Conservation (phyloP, 176 grass and related monocot genomes). For the Aegilops bicornis region DNA sequence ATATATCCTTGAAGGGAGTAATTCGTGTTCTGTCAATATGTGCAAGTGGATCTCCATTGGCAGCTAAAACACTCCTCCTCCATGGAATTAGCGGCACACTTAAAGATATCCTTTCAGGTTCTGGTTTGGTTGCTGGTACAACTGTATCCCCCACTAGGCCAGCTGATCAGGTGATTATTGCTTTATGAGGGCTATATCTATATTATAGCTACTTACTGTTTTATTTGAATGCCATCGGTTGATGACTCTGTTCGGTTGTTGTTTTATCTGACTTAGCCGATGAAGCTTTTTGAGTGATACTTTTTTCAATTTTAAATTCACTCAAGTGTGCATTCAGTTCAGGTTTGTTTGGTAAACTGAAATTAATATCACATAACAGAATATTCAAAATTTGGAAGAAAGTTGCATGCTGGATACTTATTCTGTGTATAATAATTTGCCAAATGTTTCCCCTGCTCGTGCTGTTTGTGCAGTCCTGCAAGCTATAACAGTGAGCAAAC, state of each 20-base stretch:
- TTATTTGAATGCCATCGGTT: not conserved
- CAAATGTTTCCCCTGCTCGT: not conserved
- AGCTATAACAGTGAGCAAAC: not conserved
- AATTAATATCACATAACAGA: not conserved
- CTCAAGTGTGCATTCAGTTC: not conserved
- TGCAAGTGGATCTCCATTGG: conserved; percentile 68
- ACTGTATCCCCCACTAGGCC: conserved; percentile 74
- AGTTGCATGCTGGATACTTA: not conserved
- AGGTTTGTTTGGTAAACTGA: not conserved
- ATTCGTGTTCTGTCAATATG: conserved; percentile 82
- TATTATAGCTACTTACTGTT: not conserved
- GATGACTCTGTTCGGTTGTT: not conserved
- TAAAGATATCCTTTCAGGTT: conserved; percentile 85
- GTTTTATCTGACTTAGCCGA: not conserved
- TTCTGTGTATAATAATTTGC: conserved; percentile 10
- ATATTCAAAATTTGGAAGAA: not conserved
- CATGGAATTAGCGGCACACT: conserved; percentile 80
- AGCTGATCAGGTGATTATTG: conserved; percentile 66
- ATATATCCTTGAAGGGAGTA: conserved; percentile 57
- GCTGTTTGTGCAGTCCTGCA: not conserved
- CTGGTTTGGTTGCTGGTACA: conserved; percentile 62
- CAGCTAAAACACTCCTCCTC: conserved; percentile 85
- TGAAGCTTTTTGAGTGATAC: not conserved
- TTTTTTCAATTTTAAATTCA: conserved; percentile 19
- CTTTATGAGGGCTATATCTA: not conserved